phyloP scores from a whole-genome alignment of 371 early-diverging fungal genomes.

The Apophysomyces elegans region DNA sequence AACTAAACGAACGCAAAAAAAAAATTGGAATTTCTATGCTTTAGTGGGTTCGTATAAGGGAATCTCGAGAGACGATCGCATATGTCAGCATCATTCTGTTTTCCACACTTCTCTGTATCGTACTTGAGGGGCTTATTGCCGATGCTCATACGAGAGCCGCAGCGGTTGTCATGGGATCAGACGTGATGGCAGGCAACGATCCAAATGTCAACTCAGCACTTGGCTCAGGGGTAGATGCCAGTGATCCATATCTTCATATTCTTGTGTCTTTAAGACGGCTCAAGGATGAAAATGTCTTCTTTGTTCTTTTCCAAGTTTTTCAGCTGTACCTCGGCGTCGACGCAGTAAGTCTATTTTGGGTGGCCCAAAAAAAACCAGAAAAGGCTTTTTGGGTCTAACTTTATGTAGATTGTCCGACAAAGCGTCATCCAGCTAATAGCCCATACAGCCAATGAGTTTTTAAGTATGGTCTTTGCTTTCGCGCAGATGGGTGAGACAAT shows the following conservation, averaged over 20 bases:
- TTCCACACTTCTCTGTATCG: slow-evolving; percentile 42
- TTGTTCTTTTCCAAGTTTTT: slow-evolving; percentile 49
- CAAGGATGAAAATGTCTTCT: slow-evolving; percentile 55
- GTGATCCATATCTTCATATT: slow-evolving; percentile 24
- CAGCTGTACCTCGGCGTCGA: slow-evolving; percentile 50
- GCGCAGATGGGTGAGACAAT: slow-evolving; percentile 48
- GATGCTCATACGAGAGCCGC: slow-evolving; percentile 33
- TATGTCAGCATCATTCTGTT: slow-evolving; percentile 30
- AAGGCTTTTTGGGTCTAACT: neutral
- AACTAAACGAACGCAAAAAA: neutral
- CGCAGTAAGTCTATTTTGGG: slow-evolving; percentile 39
- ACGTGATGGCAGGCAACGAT: slow-evolving; percentile 13
- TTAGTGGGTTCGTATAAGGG: slow-evolving; percentile 30
- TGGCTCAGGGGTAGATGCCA: slow-evolving; percentile 11
- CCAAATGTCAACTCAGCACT: slow-evolving; percentile 17
- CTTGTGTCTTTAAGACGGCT: slow-evolving; percentile 34
- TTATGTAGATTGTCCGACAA: slow-evolving; percentile 48
- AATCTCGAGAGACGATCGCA: slow-evolving; percentile 36
- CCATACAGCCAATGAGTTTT: slow-evolving; percentile 37
- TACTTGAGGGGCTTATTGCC: slow-evolving; percentile 44
- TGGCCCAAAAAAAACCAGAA: neutral
- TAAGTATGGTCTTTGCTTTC: slow-evolving; percentile 44
- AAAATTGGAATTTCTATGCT: neutral
- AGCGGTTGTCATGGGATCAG: slow-evolving; percentile 20
- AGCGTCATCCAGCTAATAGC: slow-evolving; percentile 53